phyloP scores from a whole-genome alignment of 306 rosid genomes.

The Medicago lupulina region DNA sequence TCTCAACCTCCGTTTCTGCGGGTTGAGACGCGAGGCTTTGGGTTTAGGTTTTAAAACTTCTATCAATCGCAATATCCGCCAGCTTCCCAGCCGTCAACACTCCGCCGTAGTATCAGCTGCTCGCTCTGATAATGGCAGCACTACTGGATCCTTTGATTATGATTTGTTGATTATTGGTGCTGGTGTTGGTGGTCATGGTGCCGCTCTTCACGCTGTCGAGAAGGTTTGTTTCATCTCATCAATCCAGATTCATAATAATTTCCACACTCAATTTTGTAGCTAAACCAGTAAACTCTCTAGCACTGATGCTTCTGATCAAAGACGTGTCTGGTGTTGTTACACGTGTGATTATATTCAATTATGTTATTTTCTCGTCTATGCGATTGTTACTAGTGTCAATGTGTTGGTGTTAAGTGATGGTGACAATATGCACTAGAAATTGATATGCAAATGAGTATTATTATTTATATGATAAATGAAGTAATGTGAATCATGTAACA shows the following conservation, averaged over 20 bases:
- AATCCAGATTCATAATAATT: slow-evolving; percentile 4
- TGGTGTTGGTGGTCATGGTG: slow-evolving; percentile 98
- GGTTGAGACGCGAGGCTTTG: slow-evolving; percentile 68
- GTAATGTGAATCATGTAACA: not conserved
- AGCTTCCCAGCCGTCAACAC: slow-evolving; percentile 37
- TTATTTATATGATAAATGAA: not conserved
- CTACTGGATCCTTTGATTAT: slow-evolving; percentile 79
- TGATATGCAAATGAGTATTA: not conserved
- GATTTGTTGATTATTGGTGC: slow-evolving; percentile 95
- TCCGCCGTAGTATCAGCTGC: slow-evolving; percentile 54
- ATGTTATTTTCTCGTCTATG: too few species aligned
- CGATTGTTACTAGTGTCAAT: too few species aligned
- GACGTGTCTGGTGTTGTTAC: too few species aligned
- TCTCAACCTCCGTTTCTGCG: slow-evolving; percentile 82
- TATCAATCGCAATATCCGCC: slow-evolving; percentile 40
- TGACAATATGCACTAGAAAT: not conserved
- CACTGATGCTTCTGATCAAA: too few species aligned
- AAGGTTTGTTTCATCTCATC: slow-evolving; percentile 56
- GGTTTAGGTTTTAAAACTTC: slow-evolving; percentile 57
- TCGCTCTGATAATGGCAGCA: slow-evolving; percentile 68
- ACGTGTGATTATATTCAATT: too few species aligned
- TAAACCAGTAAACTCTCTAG: not conserved
- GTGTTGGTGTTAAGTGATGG: too few species aligned
- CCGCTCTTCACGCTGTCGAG: slow-evolving; percentile 95
- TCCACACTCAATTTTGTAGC: not conserved